Base-by-base conservation (phyloP, 176 grass and related monocot genomes). In the Phoenix dactylifera region DNA sequence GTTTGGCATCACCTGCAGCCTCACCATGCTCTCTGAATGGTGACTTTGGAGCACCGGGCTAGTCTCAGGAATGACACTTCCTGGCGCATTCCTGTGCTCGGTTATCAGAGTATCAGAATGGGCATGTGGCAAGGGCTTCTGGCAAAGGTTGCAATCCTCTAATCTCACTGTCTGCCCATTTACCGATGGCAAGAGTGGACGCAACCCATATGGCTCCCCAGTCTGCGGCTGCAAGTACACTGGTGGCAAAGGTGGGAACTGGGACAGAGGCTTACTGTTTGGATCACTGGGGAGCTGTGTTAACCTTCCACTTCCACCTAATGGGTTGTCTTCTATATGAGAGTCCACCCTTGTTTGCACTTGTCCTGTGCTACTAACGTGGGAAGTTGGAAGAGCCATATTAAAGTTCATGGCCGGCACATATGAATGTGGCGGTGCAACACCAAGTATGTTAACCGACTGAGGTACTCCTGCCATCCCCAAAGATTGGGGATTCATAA, bases 161-260 rank as follows among this genome's bases (percentile, higher is more conserved):
- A 76, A 74, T 60, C 69, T 72, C n/a, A 20, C 15, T 1, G 52
- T 73, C 28, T 67, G 79, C n/a, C 17, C 35, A 10, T 30, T 76
- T 26, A 17, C 28, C 62, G 76, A 60, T 0, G 51, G 55, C 16
- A 4, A 67, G 61, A 76, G 80, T 12, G 35, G 35, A 44, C 12
- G 35, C 35, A 44, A 44, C 6, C 35, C 35, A 79, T 79, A 75
- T n/a, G 59, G 67, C 20, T 72, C 71, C 29, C 23, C 56, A 63
- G 32, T 65, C 12, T 55, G 70, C 24, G 83, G 66, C 50, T 88
- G 88, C 63, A 99, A 79, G 75, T 93, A 91, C 19, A 79, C 62
- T 7, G 94, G 94, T 3, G 94, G 94, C 49, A 99, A 84, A 50
- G 94, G 94, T 7, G 94, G 88, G 28, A 93, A 78, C 83, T 98